Evolutionary conservation across 208 protist species (phyloP).

Genomic region (Wallacemonas rigidus): DNA sequence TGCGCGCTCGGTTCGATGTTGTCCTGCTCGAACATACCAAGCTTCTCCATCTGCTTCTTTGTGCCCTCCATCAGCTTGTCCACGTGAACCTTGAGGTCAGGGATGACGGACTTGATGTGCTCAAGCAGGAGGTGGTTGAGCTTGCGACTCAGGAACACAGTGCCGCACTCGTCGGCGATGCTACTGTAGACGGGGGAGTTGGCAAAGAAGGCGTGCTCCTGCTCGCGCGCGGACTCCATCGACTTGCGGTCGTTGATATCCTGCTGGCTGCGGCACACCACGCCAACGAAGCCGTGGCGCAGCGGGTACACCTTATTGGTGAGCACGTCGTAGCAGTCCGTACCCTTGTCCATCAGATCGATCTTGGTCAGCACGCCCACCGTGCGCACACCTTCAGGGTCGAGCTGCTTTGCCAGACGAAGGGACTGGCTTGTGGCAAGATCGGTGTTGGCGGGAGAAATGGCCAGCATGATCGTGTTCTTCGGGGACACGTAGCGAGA

Average conservation of each 20-base stretch:
- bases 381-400: slow-evolving; percentile 97
- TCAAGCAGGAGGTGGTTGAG: slow-evolving; percentile 94
- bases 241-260: slow-evolving; percentile 95
- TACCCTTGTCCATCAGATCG: slow-evolving; percentile 99
- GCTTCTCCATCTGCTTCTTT: slow-evolving; percentile 88
- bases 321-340: slow-evolving; percentile 97
- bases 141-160: slow-evolving; percentile 89
- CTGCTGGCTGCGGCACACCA: slow-evolving; percentile 98
- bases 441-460: slow-evolving; percentile 99
- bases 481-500: slow-evolving; percentile 94
- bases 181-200: slow-evolving; percentile 91
- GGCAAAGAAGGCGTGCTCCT: slow-evolving; percentile 94
- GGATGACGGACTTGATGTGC: slow-evolving; percentile 95
- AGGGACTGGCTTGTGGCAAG: slow-evolving; percentile 99
- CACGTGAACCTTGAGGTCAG: slow-evolving; percentile 93
- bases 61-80: slow-evolving; percentile 85
- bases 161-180: slow-evolving; percentile 88
- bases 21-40: slow-evolving; percentile 86
- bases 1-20: slow-evolving; percentile 82
- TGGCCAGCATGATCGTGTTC: slow-evolving; percentile 99
- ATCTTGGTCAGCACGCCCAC: slow-evolving; percentile 99
- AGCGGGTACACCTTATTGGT: slow-evolving; percentile 93
- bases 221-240: slow-evolving; percentile 85
- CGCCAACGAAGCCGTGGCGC: slow-evolving; percentile 97
- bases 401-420: slow-evolving; percentile 95